Evolutionary conservation across 257 asterid species (phyloP).

Genomic region (Petrea volubilis): DNA sequence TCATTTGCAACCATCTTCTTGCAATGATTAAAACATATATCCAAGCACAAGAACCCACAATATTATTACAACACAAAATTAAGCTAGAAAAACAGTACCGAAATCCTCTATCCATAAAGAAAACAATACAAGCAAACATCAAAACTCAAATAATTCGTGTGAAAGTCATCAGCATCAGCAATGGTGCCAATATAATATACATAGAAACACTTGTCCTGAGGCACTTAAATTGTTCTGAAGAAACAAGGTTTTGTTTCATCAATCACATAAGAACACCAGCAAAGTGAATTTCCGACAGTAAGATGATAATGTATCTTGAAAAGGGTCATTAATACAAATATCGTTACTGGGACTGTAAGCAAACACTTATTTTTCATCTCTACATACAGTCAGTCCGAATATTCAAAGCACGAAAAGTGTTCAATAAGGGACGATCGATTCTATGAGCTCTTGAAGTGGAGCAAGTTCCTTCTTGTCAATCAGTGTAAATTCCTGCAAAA

Average conservation of each 20-base stretch:
- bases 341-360: constrained; percentile 12
- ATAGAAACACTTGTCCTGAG: background rate
- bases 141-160: background rate
- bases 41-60: background rate
- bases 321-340: constrained; percentile 3
- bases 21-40: too few species aligned
- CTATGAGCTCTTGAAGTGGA: constrained; percentile 89
- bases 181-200: background rate
- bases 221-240: background rate
- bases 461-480: constrained; percentile 95
- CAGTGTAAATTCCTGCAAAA: constrained; percentile 79
- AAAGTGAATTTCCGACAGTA: background rate
- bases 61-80: background rate
- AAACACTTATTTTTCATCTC: constrained; percentile 21
- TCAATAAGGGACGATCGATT: constrained; percentile 75
- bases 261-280: background rate
- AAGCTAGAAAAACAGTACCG: background rate
- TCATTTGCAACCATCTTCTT: too few species aligned
- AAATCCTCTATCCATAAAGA: background rate
- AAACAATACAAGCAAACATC: background rate
- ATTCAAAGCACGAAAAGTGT: constrained; percentile 12
- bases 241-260: background rate
- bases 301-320: constrained; percentile 14
- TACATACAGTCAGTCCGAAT: constrained; percentile 23
- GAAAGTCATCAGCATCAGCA: background rate